Evolutionary conservation across 2,329 filamentous ascomycete genomes (phyloP).

Genomic region (Graphilbum fragrans): DNA sequence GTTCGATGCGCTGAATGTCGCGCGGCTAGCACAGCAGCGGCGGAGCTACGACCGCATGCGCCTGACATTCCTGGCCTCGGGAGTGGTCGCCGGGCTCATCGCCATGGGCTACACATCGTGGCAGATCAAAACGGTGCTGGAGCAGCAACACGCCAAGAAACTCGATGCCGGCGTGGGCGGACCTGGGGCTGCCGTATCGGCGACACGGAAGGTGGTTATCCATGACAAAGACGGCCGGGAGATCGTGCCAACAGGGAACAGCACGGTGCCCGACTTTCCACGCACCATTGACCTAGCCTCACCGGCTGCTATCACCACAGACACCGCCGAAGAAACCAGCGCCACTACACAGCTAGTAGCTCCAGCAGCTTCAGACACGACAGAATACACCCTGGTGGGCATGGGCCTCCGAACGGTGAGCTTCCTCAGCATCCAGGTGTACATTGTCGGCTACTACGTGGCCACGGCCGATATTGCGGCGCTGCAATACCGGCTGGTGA

Average conservation of each 20-base stretch:
- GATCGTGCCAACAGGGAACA: constrained; percentile 70
- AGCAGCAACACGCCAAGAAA: constrained; percentile 16
- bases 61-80: constrained; percentile 37
- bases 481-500: constrained; percentile 68
- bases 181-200: constrained; percentile 35
- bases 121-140: constrained; percentile 32
- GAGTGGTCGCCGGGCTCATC: constrained; percentile 35
- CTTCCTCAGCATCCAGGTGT: constrained; percentile 83
- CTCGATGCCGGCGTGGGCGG: constrained; percentile 29
- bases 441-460: constrained; percentile 87
- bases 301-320: background rate
- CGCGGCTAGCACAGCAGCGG: constrained; percentile 31
- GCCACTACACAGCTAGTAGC: too few relatives aligned
- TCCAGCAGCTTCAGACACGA: constrained; percentile 14
- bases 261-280: constrained; percentile 68
- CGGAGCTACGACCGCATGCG: constrained; percentile 38
- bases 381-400: constrained; percentile 78
- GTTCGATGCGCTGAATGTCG: constrained; percentile 37
- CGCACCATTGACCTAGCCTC: constrained; percentile 47
- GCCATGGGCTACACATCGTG: constrained; percentile 38
- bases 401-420: constrained; percentile 82
- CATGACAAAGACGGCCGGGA: constrained; percentile 60
- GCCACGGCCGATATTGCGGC: constrained; percentile 69
- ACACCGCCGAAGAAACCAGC: background rate
- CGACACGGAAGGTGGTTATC: constrained; percentile 44